A percentile compares a stretch with the other conserved stretches of the same genome.
phyloP scores from a whole-genome alignment of 176 grass and related monocot genomes.

The Dendrocalamus sinicus region DNA sequence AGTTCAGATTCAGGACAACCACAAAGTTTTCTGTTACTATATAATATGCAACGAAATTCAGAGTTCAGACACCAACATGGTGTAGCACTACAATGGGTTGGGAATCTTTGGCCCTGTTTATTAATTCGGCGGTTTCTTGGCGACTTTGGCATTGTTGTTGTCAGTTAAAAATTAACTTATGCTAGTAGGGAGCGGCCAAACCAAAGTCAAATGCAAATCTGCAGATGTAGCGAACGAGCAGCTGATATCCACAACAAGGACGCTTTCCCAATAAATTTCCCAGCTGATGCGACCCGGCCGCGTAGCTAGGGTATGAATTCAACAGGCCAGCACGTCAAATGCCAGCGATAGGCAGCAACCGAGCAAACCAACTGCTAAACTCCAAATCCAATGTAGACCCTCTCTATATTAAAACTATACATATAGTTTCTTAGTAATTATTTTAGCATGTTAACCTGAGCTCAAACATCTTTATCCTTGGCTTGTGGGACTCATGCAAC shows the following conservation, averaged over 20 bases:
- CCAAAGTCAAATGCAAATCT: slow-evolving; percentile 59
- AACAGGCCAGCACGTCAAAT: slow-evolving; percentile 13
- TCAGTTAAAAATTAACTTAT: slow-evolving; percentile 12
- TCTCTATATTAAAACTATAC: not conserved
- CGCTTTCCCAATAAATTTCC: slow-evolving; percentile 30
- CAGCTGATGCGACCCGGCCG: slow-evolving; percentile 22
- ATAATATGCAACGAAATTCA: slow-evolving; percentile 25
- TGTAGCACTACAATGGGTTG: slow-evolving; percentile 31
- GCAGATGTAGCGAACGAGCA: not conserved
- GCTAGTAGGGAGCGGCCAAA: slow-evolving; percentile 26
- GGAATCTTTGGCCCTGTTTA: slow-evolving; percentile 43
- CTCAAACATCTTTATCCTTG: slow-evolving; percentile 21
- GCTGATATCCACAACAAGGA: slow-evolving; percentile 21
- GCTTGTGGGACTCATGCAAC: slow-evolving; percentile 4
- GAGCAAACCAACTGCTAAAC: slow-evolving; percentile 13
- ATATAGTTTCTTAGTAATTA: not conserved
- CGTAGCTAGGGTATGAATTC: not conserved
- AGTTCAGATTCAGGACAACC: slow-evolving; percentile 12
- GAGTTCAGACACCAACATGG: slow-evolving; percentile 25
- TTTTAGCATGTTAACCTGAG: slow-evolving; percentile 11
- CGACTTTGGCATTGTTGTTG: slow-evolving; percentile 26
- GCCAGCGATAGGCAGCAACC: slow-evolving; percentile 1
- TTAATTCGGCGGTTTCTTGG: slow-evolving; percentile 13
- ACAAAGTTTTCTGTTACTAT: not conserved
- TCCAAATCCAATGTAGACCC: slow-evolving; percentile 10